phyloP scores from a whole-genome alignment of 1,284 basidiomycete species.

The Apiotrichum veenhuisii region DNA sequence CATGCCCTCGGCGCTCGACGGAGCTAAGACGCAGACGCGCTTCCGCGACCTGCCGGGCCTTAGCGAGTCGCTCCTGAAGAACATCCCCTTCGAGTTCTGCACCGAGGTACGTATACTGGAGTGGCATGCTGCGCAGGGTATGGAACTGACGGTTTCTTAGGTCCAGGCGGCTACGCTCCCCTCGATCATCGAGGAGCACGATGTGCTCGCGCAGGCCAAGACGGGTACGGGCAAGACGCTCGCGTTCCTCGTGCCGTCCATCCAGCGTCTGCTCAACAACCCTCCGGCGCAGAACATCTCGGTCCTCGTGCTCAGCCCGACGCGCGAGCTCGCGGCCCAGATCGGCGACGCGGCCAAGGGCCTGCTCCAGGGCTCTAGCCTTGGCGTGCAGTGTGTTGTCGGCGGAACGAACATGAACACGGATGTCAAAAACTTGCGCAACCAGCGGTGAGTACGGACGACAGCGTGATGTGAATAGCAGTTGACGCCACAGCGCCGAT shows the following conservation, averaged over 20 bases:
- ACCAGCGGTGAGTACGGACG: constrained; percentile 27
- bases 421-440: constrained; percentile 44
- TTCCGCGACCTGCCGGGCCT: constrained; percentile 28
- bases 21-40: constrained; percentile 14
- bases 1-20: background rate
- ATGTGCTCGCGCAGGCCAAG: constrained; percentile 55
- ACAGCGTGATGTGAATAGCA: background rate
- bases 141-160: constrained; percentile 11
- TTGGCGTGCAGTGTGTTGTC: constrained; percentile 47
- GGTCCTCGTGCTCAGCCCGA: constrained; percentile 51
- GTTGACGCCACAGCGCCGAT: constrained; percentile 34
- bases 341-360: constrained; percentile 35
- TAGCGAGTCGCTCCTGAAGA: constrained; percentile 22
- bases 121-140: no score
- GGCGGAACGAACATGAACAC: constrained; percentile 52
- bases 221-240: constrained; percentile 57
- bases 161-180: constrained; percentile 53
- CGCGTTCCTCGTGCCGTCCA: constrained; percentile 54
- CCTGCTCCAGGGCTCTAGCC: constrained; percentile 22
- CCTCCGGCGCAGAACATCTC: constrained; percentile 29
- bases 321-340: constrained; percentile 53
- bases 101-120: constrained; percentile 43
- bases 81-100: constrained; percentile 47
- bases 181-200: constrained; percentile 48
- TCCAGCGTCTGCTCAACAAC: constrained; percentile 46